A percentile compares a stretch with the other conserved stretches of the same genome.
These are phyloP conservation scores for Colletotrichum sojae DNA, from an alignment of 2,329 filamentous ascomycete species.

Conservation along the genomic window DNA sequence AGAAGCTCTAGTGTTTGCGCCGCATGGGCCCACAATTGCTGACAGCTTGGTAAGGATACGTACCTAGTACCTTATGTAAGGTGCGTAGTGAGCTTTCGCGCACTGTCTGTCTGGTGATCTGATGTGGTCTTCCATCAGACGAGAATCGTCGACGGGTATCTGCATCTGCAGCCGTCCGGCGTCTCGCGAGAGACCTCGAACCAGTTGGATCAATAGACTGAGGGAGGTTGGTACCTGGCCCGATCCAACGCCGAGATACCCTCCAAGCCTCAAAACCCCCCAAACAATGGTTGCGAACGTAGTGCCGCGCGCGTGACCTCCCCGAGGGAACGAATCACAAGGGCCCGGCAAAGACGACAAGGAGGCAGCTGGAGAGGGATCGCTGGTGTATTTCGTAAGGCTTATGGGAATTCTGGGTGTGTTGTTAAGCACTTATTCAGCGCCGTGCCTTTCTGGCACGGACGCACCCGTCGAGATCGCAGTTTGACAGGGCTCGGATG, in stretches of 20 bases:
- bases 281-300: neutral
- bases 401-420: conserved; percentile 23
- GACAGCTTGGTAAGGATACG: neutral
- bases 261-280: no score
- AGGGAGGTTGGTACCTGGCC: no score
- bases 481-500: conserved; percentile 20
- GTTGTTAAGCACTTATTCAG: conserved; percentile 40
- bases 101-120: neutral
- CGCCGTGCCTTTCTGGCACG: neutral
- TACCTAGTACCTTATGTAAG: no score
- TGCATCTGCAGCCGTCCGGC: no score
- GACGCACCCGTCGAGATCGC: neutral
- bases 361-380: neutral
- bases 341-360: no score
- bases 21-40: neutral
- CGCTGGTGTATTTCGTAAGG: conserved; percentile 31
- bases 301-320: neutral
- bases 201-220: no score
- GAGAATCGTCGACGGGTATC: no score
- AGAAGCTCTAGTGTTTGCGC: neutral
- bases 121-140: neutral
- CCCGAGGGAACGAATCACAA: neutral
- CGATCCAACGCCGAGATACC: no score
- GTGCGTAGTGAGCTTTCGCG: no score
- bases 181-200: no score